These are phyloP conservation scores for Erigeron philadelphicus DNA, from an alignment of 140 eudicot genomes.

Conservation along the genomic window DNA sequence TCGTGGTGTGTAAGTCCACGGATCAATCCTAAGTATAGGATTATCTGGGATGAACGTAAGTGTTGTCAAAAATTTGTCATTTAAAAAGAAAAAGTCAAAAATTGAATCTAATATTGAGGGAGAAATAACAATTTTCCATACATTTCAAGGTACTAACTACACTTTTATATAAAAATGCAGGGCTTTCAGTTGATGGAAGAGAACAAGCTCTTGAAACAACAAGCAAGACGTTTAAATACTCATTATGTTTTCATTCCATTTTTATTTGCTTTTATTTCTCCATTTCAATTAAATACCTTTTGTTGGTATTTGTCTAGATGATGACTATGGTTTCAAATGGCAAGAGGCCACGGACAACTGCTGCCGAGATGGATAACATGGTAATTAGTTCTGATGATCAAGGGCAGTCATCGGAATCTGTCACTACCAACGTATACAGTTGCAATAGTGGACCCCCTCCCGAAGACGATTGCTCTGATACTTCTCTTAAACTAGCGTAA, in stretches of 20 bases:
- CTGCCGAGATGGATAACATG: conserved; percentile 27
- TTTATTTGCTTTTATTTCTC: background rate
- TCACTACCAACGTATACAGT: conserved; percentile 34
- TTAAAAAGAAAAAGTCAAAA: background rate
- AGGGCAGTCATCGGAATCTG: conserved; percentile 52
- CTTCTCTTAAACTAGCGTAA: conserved; percentile 55
- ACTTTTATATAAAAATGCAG: conserved; percentile 17
- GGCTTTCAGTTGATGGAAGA: conserved; percentile 50
- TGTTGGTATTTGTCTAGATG: conserved; percentile 35
- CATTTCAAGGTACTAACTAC: background rate
- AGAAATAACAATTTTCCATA: background rate
- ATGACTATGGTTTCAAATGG: conserved; percentile 31
- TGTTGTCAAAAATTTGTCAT: too few relatives aligned
- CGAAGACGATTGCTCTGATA: conserved; percentile 55
- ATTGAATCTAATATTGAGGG: background rate
- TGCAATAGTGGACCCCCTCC: conserved; percentile 50
- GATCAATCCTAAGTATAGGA: too few relatives aligned
- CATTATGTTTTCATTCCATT: background rate
- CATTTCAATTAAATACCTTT: background rate
- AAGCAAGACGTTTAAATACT: conserved; percentile 24
- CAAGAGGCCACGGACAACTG: conserved; percentile 31
- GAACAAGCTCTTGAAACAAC: conserved; percentile 44
- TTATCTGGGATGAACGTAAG: too few relatives aligned
- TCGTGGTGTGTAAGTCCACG: too few relatives aligned
- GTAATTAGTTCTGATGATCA: conserved; percentile 33